Evolutionary conservation across 306 rosid genomes (phyloP).

Genomic region (Prunus mira): DNA sequence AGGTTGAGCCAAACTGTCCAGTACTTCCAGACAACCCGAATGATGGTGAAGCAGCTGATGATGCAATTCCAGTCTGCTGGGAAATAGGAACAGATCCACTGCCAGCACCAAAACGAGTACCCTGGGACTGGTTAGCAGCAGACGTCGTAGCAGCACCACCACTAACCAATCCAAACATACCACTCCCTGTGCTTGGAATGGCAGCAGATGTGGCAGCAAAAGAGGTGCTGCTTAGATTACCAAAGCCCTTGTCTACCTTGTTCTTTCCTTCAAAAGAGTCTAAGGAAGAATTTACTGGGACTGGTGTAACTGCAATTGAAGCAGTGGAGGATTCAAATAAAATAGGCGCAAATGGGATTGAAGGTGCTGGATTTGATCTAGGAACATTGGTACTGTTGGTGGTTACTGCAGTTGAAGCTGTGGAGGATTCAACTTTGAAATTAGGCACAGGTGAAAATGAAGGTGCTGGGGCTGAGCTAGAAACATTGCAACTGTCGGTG

Average conservation of each 20-base stretch:
- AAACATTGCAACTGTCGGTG: slow-evolving; percentile 21
- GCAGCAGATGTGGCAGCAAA: slow-evolving; percentile 41
- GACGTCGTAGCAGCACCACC: slow-evolving; percentile 45
- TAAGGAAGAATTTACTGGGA: slow-evolving; percentile 25
- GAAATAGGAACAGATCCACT: slow-evolving; percentile 34
- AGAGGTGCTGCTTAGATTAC: slow-evolving; percentile 38
- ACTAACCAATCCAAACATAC: slow-evolving; percentile 37
- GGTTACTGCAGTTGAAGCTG: slow-evolving; percentile 28
- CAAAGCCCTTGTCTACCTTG: slow-evolving; percentile 40
- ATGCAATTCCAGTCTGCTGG: slow-evolving; percentile 39
- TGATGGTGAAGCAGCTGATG: slow-evolving; percentile 44
- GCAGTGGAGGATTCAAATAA: slow-evolving; percentile 8
- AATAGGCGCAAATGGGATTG: slow-evolving; percentile 17
- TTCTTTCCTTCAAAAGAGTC: slow-evolving; percentile 35
- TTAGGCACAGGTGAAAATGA: slow-evolving; percentile 21
- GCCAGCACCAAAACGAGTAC: slow-evolving; percentile 16
- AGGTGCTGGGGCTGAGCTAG: slow-evolving; percentile 22
- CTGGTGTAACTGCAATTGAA: slow-evolving; percentile 30
- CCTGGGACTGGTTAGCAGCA: slow-evolving; percentile 40
- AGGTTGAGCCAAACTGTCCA: slow-evolving; percentile 41
- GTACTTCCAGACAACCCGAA: slow-evolving; percentile 44
- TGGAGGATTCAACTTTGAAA: slow-evolving; percentile 44
- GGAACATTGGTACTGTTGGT: slow-evolving; percentile 22
- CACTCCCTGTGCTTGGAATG: slow-evolving; percentile 37
- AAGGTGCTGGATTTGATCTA: slow-evolving; percentile 25